Base-by-base conservation (phyloP, 2,329 filamentous ascomycete species). In the Xylariaceae sp. region DNA sequence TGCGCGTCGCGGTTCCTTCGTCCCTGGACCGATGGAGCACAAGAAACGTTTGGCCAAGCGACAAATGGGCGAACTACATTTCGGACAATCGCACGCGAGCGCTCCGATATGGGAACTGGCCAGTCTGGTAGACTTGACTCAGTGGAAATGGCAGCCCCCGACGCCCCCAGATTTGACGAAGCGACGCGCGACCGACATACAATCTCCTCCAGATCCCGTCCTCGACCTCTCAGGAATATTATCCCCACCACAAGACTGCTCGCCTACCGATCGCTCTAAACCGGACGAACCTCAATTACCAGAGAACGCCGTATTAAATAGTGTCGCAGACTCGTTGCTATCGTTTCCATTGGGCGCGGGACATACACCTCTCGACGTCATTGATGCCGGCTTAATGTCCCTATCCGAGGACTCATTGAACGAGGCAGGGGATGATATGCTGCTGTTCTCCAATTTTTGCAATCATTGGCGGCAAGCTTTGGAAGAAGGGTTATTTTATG, bases 11-110 rank as follows among this genome's bases (percentile, higher is more conserved):
- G 67, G 62, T 49, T 70, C 68, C 62, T 78, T 75, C 30, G 71
- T 76, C 5, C 76, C 77, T 0, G 80, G 80, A 0, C 80, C 80
- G 0, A 71, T 84, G 58, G 81, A 84, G 67, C 76, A 73, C 63
- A 75, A 78, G 32, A 78, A 77, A 32, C 74, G 80, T 5, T 62
- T 77, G 26, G 78, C 79, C 37, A 80, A 74, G 64, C 75, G 80
- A 53, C 75, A 74, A 50, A 80, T 83, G 73, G 78, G 76, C 26
- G 79, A 74, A 50, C 66, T 80, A 55, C 72, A 71, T 53, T 65
- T 71, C 19, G 70, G 77, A 52, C 72, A 76, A 30, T 64, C 71
- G 6, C 60, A 64, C 44, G 49, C 63, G 8, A 51, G 62, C 4
- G 61, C 64, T n/a, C 66, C 68, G 7, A 65, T 73, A 27, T 83